phyloP scores from a whole-genome alignment of 345 rosid species.

The Chamaenerion angustifolium region DNA sequence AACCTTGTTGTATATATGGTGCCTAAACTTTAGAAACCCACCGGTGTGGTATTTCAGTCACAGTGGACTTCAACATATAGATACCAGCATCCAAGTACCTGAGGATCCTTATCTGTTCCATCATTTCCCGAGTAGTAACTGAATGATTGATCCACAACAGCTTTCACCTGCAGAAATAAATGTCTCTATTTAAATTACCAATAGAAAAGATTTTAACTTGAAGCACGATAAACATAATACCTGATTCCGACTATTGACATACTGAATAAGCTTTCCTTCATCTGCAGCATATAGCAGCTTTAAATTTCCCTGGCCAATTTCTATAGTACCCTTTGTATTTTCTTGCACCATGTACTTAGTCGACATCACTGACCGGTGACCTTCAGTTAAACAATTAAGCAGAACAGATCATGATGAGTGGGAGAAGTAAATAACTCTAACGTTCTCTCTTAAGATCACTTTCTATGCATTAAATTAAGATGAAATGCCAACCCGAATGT shows the following conservation, averaged over 20 bases:
- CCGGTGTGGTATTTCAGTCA: too few species aligned
- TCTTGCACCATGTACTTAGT: slow-evolving; percentile 27
- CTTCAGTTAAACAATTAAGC: slow-evolving; percentile 17
- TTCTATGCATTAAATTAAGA: not conserved
- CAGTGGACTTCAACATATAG: too few species aligned
- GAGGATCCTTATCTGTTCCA: slow-evolving; percentile 83
- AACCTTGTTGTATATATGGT: too few species aligned
- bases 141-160: slow-evolving; percentile 50
- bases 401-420: not conserved
- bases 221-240: slow-evolving; percentile 16
- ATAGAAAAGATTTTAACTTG: not conserved
- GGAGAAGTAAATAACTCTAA: too few species aligned
- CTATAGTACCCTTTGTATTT: slow-evolving; percentile 24
- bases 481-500: slow-evolving; percentile 38
- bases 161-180: slow-evolving; percentile 25
- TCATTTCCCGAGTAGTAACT: slow-evolving; percentile 76
- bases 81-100: slow-evolving; percentile 44
- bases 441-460: too few species aligned
- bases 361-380: slow-evolving; percentile 32
- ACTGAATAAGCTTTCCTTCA: slow-evolving; percentile 43
- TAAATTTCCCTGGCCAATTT: slow-evolving; percentile 74
- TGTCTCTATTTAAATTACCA: not conserved
- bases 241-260: slow-evolving; percentile 40
- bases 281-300: slow-evolving; percentile 46
- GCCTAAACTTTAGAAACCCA: too few species aligned